A percentile compares a stretch with the other conserved stretches of the same genome.
Evolutionary conservation across 495 filamentous ascomycete genomes (phyloP).

Genomic region (Amorphotheca resinae): DNA sequence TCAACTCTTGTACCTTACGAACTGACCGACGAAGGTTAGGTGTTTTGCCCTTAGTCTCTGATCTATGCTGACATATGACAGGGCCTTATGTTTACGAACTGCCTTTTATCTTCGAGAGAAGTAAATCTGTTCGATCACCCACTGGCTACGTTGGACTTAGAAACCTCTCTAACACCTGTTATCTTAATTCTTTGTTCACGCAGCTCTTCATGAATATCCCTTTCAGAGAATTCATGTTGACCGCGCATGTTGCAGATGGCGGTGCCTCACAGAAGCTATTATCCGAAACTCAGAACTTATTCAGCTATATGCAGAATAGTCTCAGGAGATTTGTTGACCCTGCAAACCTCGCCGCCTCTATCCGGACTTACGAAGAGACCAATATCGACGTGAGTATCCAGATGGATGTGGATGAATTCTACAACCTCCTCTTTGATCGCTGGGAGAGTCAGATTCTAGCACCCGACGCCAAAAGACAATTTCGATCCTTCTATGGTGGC

Average conservation of each 20-base stretch:
- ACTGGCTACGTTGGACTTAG: slow-evolving; percentile 72
- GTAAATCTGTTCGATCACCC: slow-evolving; percentile 54
- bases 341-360: slow-evolving; percentile 53
- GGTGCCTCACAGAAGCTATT: slow-evolving; percentile 54
- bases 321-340: slow-evolving; percentile 62
- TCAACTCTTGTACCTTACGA: slow-evolving; percentile 32
- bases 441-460: slow-evolving; percentile 74
- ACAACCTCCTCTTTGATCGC: slow-evolving; percentile 81
- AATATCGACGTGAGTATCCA: slow-evolving; percentile 80
- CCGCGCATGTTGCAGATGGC: slow-evolving; percentile 41
- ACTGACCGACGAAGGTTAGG: slow-evolving; percentile 21
- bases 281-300: slow-evolving; percentile 64
- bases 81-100: slow-evolving; percentile 40
- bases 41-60: background rate
- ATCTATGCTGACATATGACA: slow-evolving; percentile 14
- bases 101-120: slow-evolving; percentile 47
- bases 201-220: slow-evolving; percentile 94
- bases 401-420: slow-evolving; percentile 98
- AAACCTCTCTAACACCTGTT: slow-evolving; percentile 95
- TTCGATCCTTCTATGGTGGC: slow-evolving; percentile 81
- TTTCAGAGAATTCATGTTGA: slow-evolving; percentile 77
- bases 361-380: slow-evolving; percentile 72
- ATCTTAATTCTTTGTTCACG: slow-evolving; percentile 88
- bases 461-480: slow-evolving; percentile 53
- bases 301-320: slow-evolving; percentile 75